Base-by-base conservation (phyloP, 495 filamentous ascomycete species). In the Talaromyces wortmannii region DNA sequence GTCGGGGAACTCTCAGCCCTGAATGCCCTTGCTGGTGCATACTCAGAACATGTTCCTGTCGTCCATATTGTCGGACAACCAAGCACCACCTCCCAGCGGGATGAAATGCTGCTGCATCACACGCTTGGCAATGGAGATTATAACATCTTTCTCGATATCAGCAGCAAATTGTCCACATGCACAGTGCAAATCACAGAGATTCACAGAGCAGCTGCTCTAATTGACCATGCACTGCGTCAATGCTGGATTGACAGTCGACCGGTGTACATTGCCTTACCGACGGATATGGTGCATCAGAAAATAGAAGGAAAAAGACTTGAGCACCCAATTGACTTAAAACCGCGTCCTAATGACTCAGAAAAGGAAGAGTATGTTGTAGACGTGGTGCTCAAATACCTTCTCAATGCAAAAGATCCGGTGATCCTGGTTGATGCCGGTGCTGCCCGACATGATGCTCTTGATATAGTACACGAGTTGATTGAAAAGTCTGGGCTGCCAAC, bases 371-470 rank as follows among this genome's bases (percentile, higher is more conserved):
- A 92, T 58, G 87, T 95, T 16, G 89, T 95, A 7, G 81, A 89
- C 8, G 84, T 90, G 6, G 81, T 96, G 13, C 70, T 90, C 45
- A 85, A 86, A 67, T 87, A 88, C 55, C 80, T 96, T 15, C 80
- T 87, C 52, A 83, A 77, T 0, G 90, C 92, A 6, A 81, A 88
- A 63, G 83, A 81, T 50, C 89, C 92, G 7, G 70, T 95, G 30
- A 86, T 97, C n/a, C 72, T 97, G 31, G 89, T 94, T 4, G 92
- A 97, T 67, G 91, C 89, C 15, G 95, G 92, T 64, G 88, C 91
- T 6, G 85, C 91, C 63, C 85, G 92, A 17, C 90, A 96, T 63
- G 76, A 81, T 12, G 85, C 85, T 10, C 69, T 94, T 7, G 74
- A 84, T 0, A 92, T 95, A 64, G 83, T 90, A 10, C 84, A 86